phyloP scores from a whole-genome alignment of 75 land plant species.

The Larix kaempferi region DNA sequence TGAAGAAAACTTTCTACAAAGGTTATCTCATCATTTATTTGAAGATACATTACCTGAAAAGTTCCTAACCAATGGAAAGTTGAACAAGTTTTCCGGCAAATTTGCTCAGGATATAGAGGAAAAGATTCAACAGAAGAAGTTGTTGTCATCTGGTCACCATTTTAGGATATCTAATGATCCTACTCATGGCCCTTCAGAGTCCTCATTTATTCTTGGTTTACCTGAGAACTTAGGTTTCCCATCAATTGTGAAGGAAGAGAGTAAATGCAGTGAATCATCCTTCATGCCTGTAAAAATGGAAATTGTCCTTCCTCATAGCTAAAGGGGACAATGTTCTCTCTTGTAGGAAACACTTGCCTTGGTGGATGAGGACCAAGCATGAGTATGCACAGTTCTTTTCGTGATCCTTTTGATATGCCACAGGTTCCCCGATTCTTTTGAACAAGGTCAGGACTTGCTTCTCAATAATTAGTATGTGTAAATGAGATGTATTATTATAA shows the following conservation, averaged over 20 bases:
- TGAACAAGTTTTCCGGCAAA: background rate
- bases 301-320: background rate
- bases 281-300: constrained; percentile 13
- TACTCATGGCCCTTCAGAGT: background rate
- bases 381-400: constrained; percentile 5
- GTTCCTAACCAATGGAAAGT: background rate
- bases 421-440: constrained; percentile 4
- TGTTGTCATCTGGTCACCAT: background rate
- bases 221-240: background rate
- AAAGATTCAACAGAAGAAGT: constrained; percentile 1
- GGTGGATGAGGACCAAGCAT: constrained; percentile 1
- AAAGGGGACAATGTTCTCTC: background rate
- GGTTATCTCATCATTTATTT: constrained; percentile 5
- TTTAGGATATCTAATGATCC: background rate
- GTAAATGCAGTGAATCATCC: background rate
- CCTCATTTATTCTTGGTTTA: background rate
- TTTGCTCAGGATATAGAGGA: constrained; percentile 3
- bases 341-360: background rate
- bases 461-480: constrained; percentile 2
- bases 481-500: constrained; percentile 3
- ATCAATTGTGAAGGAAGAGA: background rate
- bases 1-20: constrained; percentile 6
- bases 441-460: constrained; percentile 1
- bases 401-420: background rate
- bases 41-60: constrained; percentile 1